Evolutionary conservation across 176 grass and related monocot species (phyloP), one percentile per base, ranked within the genome.

Genomic region (Miscanthus lutarioriparius): DNA sequence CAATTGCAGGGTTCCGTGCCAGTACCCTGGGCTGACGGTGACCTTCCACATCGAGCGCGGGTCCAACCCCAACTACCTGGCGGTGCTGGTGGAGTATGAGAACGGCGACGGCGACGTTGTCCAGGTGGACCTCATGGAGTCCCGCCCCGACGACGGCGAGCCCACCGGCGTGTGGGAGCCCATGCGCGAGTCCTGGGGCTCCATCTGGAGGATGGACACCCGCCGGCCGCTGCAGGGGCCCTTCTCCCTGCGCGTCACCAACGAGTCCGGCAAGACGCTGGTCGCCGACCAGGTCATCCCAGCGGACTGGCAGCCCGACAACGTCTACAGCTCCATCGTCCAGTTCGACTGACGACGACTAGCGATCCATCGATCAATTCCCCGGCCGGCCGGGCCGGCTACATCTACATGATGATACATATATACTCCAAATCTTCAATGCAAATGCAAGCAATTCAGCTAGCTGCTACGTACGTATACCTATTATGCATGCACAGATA

Each of bases 241-340:
- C 38, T 94, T 97, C 86, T 92, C 95, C 0, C 64, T 97, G 48
- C 88, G 84, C 59, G 87, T 93, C 78, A 88, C 92, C 66, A 90
- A 83, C 86, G 83, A 77, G 69, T 89, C 80, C 78, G 78, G 86
- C 70, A 83, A 86, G 79, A 85, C 43, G 4, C 83, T 94, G 20
- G 86, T 97, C 3, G 92, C 92, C 64, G 86, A 83, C 26, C 65
- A 92, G 33, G 95, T 94, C 83, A 92, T 97, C 71, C 95, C 95
- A 0, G 90, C 76, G 0, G 87, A 88, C 70, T 97, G 95, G 95
- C 49, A 87, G 47, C 78, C 92, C 0, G 72, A 90, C 77, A 22
- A 39, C 3, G 78, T 84, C 35, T 97, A 97, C 80, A 74, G 32
- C n/a, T 92, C 92, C 26, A 23, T 88, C 22, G 72, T 94, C 61